These are phyloP conservation scores for Sisymbrium altissimum DNA, from an alignment of 345 rosid genomes.

Conservation along the genomic window DNA sequence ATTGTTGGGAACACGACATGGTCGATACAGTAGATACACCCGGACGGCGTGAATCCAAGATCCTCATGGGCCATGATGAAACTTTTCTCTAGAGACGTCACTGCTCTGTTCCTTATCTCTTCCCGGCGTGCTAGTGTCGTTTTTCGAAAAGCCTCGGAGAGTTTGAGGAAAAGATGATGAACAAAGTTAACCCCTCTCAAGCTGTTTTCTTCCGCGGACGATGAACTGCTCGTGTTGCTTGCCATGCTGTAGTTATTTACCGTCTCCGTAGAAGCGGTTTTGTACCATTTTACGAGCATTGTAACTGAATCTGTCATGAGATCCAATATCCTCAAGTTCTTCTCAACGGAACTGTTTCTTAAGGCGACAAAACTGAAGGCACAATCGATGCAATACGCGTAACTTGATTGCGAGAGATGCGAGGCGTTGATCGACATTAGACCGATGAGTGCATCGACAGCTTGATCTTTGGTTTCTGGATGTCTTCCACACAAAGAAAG, in stretches of 20 bases:
- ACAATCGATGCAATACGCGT: slow-evolving; percentile 69
- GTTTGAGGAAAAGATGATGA: slow-evolving; percentile 55
- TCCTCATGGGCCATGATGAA: slow-evolving; percentile 52
- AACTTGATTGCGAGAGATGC: slow-evolving; percentile 50
- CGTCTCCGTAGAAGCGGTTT: slow-evolving; percentile 38
- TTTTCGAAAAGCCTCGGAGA: slow-evolving; percentile 78
- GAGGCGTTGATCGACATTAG: slow-evolving; percentile 48
- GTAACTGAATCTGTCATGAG: slow-evolving; percentile 63
- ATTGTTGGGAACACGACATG: slow-evolving; percentile 41
- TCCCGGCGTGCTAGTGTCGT: slow-evolving; percentile 77
- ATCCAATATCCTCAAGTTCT: slow-evolving; percentile 65
- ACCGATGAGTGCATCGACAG: slow-evolving; percentile 62
- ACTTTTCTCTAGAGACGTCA: slow-evolving; percentile 48
- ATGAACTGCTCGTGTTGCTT: slow-evolving; percentile 55
- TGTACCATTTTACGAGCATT: slow-evolving; percentile 56
- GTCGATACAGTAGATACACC: slow-evolving; percentile 47
- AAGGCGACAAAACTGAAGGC: slow-evolving; percentile 76
- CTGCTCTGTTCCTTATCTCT: slow-evolving; percentile 77
- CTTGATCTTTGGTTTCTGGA: slow-evolving; percentile 67
- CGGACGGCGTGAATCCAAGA: slow-evolving; percentile 60
- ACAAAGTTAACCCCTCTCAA: slow-evolving; percentile 38
- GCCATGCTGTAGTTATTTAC: slow-evolving; percentile 38
- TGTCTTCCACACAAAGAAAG: slow-evolving; percentile 66
- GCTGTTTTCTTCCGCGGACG: slow-evolving; percentile 49
- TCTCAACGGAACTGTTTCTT: slow-evolving; percentile 60